Percentiles rank a stretch among this genome's conserved stretches.
Evolutionary conservation across 176 grass and related monocot genomes (phyloP).

Genomic region (Miscanthus lutarioriparius): DNA sequence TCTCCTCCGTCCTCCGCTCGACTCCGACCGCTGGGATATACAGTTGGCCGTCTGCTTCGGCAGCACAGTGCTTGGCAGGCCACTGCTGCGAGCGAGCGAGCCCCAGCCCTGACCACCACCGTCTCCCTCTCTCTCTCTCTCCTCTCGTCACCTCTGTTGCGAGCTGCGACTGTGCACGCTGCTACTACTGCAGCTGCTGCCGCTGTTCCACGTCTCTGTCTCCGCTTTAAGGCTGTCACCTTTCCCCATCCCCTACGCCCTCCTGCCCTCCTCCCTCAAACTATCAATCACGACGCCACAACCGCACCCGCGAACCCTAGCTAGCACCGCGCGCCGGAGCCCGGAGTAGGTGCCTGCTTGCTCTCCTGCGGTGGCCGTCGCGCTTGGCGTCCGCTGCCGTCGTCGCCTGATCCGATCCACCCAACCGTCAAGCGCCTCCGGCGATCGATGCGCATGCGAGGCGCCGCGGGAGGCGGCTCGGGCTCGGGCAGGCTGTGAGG

Average conservation of each 20-base stretch:
- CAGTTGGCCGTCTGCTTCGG: background rate
- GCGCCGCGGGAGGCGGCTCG: constrained; percentile 16
- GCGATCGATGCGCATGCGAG: constrained; percentile 21
- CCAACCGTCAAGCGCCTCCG: background rate
- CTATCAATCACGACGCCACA: constrained; percentile 17
- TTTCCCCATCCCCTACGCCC: constrained; percentile 35
- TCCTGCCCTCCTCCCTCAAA: constrained; percentile 16
- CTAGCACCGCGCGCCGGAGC: background rate
- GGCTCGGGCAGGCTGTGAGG: background rate
- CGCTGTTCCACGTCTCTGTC: constrained; percentile 44
- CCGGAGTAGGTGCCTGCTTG: background rate
- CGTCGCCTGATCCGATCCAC: background rate
- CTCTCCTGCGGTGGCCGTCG: background rate
- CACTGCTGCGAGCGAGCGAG: background rate
- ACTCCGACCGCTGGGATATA: background rate
- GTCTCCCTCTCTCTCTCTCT: background rate
- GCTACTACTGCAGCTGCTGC: background rate
- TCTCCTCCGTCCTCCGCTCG: background rate
- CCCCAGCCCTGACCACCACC: background rate
- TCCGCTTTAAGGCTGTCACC: constrained; percentile 79
- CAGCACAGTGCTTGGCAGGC: background rate
- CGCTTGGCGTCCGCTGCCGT: too few relatives aligned
- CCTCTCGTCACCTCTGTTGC: background rate
- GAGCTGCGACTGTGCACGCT: background rate
- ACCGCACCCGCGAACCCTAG: constrained; percentile 15